Evolutionary conservation across 306 rosid genomes (phyloP).

Genomic region (Nissolia schottii): DNA sequence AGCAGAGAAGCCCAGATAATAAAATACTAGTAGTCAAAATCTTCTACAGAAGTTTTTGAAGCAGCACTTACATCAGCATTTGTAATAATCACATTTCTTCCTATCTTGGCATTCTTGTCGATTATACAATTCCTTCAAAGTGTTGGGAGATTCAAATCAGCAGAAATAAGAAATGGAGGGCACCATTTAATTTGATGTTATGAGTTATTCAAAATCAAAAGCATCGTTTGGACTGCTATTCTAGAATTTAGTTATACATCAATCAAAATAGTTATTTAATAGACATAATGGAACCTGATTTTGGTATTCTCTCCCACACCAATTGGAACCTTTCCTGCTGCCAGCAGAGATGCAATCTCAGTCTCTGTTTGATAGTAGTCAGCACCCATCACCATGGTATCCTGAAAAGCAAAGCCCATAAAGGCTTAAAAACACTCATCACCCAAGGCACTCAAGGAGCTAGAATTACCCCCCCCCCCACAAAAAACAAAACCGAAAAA

Average conservation of each 20-base stretch:
- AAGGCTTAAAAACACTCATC: neutral
- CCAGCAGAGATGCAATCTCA: slow-evolving; percentile 77
- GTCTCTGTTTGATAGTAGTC: slow-evolving; percentile 94
- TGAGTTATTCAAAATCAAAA: too few species aligned
- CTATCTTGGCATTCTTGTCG: slow-evolving; percentile 96
- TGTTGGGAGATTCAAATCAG: slow-evolving; percentile 5
- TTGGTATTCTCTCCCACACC: slow-evolving; percentile 94
- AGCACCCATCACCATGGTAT: slow-evolving; percentile 99
- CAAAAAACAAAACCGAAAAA: neutral
- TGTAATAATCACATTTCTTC: slow-evolving; percentile 68
- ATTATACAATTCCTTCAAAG: slow-evolving; percentile 79
- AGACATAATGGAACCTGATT: slow-evolving; percentile 57
- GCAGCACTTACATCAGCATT: slow-evolving; percentile 65
- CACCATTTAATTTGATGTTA: neutral
- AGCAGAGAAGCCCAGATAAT: neutral
- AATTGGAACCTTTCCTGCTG: slow-evolving; percentile 87
- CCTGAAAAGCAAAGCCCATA: slow-evolving; percentile 48
- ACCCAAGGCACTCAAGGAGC: slow-evolving; percentile 7
- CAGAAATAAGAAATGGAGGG: neutral
- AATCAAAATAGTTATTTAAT: neutral
- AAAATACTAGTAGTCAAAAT: neutral
- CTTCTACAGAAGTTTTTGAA: neutral
- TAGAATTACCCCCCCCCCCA: neutral
- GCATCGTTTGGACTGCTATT: neutral
- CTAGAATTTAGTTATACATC: neutral